Conservation (phyloP, 75 land plant species). For the Cunninghamia lanceolata region DNA sequence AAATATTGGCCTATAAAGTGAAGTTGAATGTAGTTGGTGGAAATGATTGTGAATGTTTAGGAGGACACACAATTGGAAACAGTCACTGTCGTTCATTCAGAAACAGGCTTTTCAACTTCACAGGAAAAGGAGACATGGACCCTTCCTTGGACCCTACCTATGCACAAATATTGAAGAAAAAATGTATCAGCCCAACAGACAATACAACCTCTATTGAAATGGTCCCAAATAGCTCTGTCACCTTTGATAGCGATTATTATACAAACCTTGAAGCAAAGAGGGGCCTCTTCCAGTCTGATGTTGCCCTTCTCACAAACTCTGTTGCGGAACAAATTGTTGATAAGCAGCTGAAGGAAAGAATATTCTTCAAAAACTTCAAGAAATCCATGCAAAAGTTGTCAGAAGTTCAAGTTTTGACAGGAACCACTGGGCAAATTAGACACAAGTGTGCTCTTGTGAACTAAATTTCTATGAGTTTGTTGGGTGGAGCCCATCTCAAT, state of each 20-base stretch:
- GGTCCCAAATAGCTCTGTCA: slow-evolving; percentile 26
- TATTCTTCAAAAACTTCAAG: slow-evolving; percentile 20
- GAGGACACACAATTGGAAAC: slow-evolving; percentile 50
- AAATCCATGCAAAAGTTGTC: slow-evolving; percentile 48
- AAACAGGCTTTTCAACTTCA: slow-evolving; percentile 51
- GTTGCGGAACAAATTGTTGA: slow-evolving; percentile 13
- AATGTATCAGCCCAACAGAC: slow-evolving; percentile 15
- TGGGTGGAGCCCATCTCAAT: too few species aligned
- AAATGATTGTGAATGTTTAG: slow-evolving; percentile 4
- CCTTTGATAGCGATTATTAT: slow-evolving; percentile 53
- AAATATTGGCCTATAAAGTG: too few species aligned
- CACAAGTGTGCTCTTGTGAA: slow-evolving; percentile 32
- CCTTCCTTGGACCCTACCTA: slow-evolving; percentile 27
- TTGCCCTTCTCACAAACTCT: slow-evolving; percentile 25
- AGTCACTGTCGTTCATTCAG: slow-evolving; percentile 35
- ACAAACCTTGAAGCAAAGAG: slow-evolving; percentile 15
- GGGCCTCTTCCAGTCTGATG: slow-evolving; percentile 53
- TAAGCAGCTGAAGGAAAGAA: slow-evolving; percentile 2
- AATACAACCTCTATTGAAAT: slow-evolving; percentile 21
- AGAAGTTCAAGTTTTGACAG: slow-evolving; percentile 35
- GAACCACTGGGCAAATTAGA: slow-evolving; percentile 51
- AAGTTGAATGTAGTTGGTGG: background rate
- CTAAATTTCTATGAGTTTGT: background rate
- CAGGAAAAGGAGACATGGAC: slow-evolving; percentile 43
- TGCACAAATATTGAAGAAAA: slow-evolving; percentile 1